Conservation (phyloP, 495 filamentous ascomycete genomes). For the Pyronema omphalodes region DNA sequence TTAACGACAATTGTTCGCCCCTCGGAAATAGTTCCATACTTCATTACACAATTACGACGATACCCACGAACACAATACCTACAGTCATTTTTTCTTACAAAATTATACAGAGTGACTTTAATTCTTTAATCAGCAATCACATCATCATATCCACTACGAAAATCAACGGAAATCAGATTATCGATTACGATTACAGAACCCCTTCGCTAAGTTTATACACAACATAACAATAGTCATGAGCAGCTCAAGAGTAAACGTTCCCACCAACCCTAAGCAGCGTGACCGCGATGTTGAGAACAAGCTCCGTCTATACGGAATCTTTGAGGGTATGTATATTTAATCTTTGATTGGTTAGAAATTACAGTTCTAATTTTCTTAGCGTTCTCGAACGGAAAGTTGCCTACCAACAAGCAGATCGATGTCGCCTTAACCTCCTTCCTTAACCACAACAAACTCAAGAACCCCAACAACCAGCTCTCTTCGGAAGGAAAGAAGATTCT, state of each 20-base stretch:
- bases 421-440: slow-evolving; percentile 74
- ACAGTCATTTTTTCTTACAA: background rate
- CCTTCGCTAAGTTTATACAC: background rate
- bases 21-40: background rate
- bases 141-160: background rate
- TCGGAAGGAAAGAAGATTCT: slow-evolving; percentile 61
- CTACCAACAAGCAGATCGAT: slow-evolving; percentile 94
- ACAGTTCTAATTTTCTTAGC: slow-evolving; percentile 29
- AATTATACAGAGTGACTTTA: background rate
- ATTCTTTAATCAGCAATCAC: background rate
- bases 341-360: background rate
- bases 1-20: background rate
- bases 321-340: slow-evolving; percentile 36
- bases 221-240: slow-evolving; percentile 11
- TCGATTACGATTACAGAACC: background rate
- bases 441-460: slow-evolving; percentile 24
- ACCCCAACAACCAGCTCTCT: slow-evolving; percentile 63
- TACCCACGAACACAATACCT: background rate
- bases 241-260: slow-evolving; percentile 28
- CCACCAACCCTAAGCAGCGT: slow-evolving; percentile 23
- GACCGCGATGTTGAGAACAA: slow-evolving; percentile 65
- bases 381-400: slow-evolving; percentile 77
- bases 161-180: background rate
- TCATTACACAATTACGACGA: background rate
- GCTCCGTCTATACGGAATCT: slow-evolving; percentile 87